Evolutionary conservation across 164 flowering plant species (phyloP).

Genomic region (Chimonanthus salicifolius): DNA sequence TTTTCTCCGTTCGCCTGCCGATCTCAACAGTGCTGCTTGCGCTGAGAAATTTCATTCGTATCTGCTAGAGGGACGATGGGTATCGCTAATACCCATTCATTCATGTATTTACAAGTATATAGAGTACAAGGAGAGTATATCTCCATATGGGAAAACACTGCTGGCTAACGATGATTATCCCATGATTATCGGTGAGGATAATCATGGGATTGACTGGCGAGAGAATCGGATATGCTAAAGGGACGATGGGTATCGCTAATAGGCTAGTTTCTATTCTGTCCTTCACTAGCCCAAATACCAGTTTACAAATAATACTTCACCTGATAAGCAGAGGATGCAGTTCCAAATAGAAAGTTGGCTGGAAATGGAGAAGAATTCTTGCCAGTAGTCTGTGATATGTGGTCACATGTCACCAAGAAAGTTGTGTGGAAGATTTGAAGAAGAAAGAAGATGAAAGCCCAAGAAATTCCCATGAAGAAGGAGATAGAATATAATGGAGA

Average conservation of each 20-base stretch:
- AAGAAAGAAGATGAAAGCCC: neutral
- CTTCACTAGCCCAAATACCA: too few relatives aligned
- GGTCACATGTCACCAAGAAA: neutral
- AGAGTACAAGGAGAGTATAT: neutral
- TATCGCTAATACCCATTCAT: too few relatives aligned
- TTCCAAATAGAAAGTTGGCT: neutral
- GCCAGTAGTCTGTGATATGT: neutral
- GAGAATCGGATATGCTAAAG: too few relatives aligned
- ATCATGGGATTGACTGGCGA: too few relatives aligned
- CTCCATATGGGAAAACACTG: neutral
- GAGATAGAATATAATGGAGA: neutral
- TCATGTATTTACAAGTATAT: too few relatives aligned
- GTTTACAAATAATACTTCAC: neutral
- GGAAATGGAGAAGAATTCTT: slow-evolving; percentile 2
- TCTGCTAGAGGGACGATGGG: too few relatives aligned
- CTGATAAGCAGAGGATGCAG: slow-evolving; percentile 7
- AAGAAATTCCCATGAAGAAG: neutral
- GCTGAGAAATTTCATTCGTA: too few relatives aligned
- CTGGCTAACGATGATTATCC: neutral
- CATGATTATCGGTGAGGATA: too few relatives aligned
- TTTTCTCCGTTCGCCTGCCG: too few relatives aligned
- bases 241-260: too few relatives aligned
- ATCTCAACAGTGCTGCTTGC: too few relatives aligned
- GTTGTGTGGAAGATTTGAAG: neutral
- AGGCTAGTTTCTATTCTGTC: neutral